These are phyloP conservation scores for Phylloporus sp. DNA, from an alignment of 1,284 basidiomycete species.

Conservation along the genomic window DNA sequence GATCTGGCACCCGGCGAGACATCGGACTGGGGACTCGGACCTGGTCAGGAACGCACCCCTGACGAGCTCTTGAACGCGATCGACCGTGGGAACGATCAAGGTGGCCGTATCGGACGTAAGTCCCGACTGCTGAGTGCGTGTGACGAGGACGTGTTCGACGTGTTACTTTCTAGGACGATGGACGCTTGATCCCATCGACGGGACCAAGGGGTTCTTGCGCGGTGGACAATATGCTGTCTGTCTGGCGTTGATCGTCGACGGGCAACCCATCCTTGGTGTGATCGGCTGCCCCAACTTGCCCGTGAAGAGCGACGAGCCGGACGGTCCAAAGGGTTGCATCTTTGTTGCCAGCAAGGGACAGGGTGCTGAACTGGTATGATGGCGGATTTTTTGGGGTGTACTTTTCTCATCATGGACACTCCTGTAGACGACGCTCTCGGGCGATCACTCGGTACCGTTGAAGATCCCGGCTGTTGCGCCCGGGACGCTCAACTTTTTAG, in stretches of 20 bases:
- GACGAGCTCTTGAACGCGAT: conserved; percentile 81
- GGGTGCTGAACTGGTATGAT: conserved; percentile 74
- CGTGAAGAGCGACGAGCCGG: conserved; percentile 53
- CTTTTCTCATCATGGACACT: not conserved
- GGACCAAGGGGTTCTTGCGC: conserved; percentile 94
- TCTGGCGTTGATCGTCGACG: conserved; percentile 87
- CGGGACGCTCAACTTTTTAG: conserved; percentile 75
- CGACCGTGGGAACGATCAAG: conserved; percentile 83
- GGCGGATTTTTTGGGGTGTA: not conserved
- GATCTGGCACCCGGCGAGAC: conserved; percentile 55
- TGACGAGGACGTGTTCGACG: conserved; percentile 8
- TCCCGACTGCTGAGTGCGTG: conserved; percentile 21
- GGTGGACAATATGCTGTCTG: conserved; percentile 98
- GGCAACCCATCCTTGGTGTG: conserved; percentile 85
- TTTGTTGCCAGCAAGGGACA: conserved; percentile 86
- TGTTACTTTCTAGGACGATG: conserved; percentile 68
- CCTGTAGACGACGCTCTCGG: conserved; percentile 49
- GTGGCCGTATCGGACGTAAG: conserved; percentile 80
- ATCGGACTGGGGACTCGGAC: conserved; percentile 69
- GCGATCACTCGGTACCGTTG: conserved; percentile 48
- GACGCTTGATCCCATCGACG: conserved; percentile 93
- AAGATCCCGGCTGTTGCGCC: conserved; percentile 50
- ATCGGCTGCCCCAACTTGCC: conserved; percentile 97
- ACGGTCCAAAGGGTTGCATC: conserved; percentile 73
- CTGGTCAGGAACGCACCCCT: conserved; percentile 50